phyloP scores from a whole-genome alignment of 129 eudicot genomes.

The Pseudognaphalium luteoalbum region DNA sequence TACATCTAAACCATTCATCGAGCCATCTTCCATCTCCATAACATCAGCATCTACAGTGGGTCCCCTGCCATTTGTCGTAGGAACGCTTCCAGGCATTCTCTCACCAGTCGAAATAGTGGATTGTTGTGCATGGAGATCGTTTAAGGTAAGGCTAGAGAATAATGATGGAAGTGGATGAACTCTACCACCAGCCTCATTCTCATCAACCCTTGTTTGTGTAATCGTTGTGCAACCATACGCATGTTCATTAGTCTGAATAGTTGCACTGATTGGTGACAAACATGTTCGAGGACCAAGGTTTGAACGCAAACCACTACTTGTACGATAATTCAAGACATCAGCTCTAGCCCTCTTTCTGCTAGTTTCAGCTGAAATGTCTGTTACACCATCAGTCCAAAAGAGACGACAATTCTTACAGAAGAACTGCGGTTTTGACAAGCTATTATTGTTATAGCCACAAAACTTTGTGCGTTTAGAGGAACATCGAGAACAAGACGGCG shows the following conservation, averaged over 20 bases:
- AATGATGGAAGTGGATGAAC: no score
- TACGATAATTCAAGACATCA: background rate
- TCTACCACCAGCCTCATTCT: background rate
- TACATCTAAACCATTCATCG: no score
- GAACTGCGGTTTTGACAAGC: background rate
- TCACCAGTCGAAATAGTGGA: no score
- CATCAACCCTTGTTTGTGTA: background rate
- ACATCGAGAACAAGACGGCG: background rate
- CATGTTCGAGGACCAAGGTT: background rate
- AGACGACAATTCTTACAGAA: constrained; percentile 2
- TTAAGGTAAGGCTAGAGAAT: no score
- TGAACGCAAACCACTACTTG: background rate
- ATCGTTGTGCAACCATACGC: background rate
- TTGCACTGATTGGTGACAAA: background rate
- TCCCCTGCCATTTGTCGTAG: no score
- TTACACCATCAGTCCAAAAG: background rate
- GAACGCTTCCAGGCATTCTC: no score
- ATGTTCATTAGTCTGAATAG: background rate
- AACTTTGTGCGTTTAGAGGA: background rate
- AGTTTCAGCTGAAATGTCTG: background rate
- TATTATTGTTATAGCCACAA: constrained; percentile 3
- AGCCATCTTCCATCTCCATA: no score
- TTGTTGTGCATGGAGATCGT: no score
- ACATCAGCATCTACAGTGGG: no score
- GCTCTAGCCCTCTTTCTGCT: background rate